phyloP scores from a whole-genome alignment of 129 eudicot genomes.

The Gnaphalium uliginosum region DNA sequence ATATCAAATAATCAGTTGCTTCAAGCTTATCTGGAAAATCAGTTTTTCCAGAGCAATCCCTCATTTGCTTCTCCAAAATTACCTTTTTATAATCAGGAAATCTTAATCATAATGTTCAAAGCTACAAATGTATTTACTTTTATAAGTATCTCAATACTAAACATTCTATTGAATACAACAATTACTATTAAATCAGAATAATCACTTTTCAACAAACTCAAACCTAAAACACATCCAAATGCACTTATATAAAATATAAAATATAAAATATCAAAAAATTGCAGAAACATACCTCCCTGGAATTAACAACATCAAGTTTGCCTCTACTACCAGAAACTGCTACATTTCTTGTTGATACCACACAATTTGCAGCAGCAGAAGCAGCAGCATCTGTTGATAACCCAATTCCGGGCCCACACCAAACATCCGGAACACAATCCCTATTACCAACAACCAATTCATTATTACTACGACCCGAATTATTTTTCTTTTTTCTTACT shows the following conservation, averaged over 20 bases:
- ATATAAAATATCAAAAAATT: too few species aligned
- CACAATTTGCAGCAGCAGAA: conserved; percentile 59
- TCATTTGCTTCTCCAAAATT: conserved; percentile 3
- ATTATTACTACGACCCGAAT: conserved; percentile 6
- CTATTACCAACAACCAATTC: conserved; percentile 30
- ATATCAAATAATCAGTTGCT: not conserved
- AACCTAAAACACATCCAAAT: not conserved
- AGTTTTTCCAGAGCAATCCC: not conserved
- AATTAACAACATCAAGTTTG: conserved; percentile 54
- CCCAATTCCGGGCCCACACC: conserved; percentile 92
- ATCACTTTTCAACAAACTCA: not conserved
- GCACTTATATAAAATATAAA: too few species aligned
- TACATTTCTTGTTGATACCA: conserved; percentile 49
- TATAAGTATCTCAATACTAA: too few species aligned
- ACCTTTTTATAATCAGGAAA: not conserved
- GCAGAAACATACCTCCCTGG: conserved; percentile 52
- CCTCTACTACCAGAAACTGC: conserved; percentile 55
- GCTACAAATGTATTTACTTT: too few species aligned
- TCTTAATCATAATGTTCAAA: not conserved
- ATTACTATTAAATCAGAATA: too few species aligned
- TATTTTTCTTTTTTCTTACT: conserved; percentile 58
- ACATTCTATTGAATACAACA: too few species aligned
- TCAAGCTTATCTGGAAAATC: not conserved
- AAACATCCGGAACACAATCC: conserved; percentile 77
- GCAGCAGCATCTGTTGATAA: conserved; percentile 64